phyloP scores from a whole-genome alignment of 2,329 filamentous ascomycete genomes.

The Claviceps capensis region DNA sequence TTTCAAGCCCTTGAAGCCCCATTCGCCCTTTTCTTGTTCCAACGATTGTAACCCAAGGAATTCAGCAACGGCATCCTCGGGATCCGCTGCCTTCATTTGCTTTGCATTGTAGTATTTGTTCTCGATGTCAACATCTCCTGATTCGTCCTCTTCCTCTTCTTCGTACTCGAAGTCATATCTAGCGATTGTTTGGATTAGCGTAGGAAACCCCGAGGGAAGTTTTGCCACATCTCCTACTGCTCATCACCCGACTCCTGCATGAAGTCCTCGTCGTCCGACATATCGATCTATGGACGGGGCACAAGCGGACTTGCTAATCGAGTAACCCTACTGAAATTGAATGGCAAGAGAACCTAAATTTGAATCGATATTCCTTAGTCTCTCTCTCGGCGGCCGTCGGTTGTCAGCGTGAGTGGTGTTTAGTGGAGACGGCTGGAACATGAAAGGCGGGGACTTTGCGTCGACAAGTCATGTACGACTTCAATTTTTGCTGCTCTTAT shows the following conservation, averaged over 20 bases:
- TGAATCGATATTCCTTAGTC: background rate
- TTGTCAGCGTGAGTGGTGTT: background rate
- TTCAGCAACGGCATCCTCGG: conserved; percentile 78
- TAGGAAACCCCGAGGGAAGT: background rate
- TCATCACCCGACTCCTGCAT: conserved; percentile 36
- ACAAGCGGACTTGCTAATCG: too few relatives aligned
- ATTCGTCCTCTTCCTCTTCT: conserved; percentile 77
- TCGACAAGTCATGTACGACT: too few relatives aligned
- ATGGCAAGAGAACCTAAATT: background rate
- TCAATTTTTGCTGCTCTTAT: background rate
- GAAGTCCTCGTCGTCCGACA: conserved; percentile 39
- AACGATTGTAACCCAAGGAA: conserved; percentile 78
- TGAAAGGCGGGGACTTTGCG: background rate
- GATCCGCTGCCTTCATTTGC: conserved; percentile 78
- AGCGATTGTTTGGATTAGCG: conserved; percentile 5
- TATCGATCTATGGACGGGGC: conserved; percentile 11
- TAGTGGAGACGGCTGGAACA: background rate
- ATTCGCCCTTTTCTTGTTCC: conserved; percentile 88
- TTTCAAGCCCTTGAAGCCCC: conserved; percentile 97
- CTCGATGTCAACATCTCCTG: conserved; percentile 85
- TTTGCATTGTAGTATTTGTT: conserved; percentile 99
- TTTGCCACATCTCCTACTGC: conserved; percentile 18
- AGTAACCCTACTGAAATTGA: background rate
- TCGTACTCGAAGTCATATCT: conserved; percentile 96
- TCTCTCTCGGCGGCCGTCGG: background rate